Percentiles rank a stretch among this genome's conserved stretches.
Evolutionary conservation across 1,139 yeast species (phyloP).

Genomic region (Taiozyma onychis): DNA sequence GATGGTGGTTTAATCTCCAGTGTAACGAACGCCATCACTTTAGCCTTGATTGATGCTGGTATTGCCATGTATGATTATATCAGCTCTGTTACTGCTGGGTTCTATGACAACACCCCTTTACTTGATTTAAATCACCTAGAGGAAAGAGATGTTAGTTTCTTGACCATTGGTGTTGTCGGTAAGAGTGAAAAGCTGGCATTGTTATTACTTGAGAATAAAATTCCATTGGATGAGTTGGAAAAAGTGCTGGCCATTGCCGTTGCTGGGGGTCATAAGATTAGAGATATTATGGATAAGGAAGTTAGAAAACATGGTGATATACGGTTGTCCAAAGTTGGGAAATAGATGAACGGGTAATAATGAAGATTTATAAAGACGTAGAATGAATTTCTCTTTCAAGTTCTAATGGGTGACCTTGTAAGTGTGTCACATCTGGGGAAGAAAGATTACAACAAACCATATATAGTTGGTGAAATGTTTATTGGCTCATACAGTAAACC

Average conservation of each 20-base stretch:
- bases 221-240: conserved; percentile 79
- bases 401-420: too few species aligned
- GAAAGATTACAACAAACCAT: too few species aligned
- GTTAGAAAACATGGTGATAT: conserved; percentile 66
- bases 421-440: too few species aligned
- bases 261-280: conserved; percentile 80
- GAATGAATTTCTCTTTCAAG: background rate
- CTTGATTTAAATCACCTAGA: conserved; percentile 80
- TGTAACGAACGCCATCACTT: conserved; percentile 80
- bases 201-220: conserved; percentile 71
- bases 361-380: background rate
- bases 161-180: conserved; percentile 84
- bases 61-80: conserved; percentile 91
- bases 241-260: conserved; percentile 76
- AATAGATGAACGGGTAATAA: conserved; percentile 6
- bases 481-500: background rate
- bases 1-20: conserved; percentile 87
- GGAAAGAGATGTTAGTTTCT: conserved; percentile 73
- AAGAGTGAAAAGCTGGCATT: conserved; percentile 72
- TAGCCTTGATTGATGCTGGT: conserved; percentile 93
- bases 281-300: conserved; percentile 82
- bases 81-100: conserved; percentile 73
- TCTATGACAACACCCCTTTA: conserved; percentile 69
- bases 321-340: conserved; percentile 29
- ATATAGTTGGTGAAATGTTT: too few species aligned